phyloP scores from a whole-genome alignment of 139 green algal genomes.

The Pseudopediastrum boryanum region DNA sequence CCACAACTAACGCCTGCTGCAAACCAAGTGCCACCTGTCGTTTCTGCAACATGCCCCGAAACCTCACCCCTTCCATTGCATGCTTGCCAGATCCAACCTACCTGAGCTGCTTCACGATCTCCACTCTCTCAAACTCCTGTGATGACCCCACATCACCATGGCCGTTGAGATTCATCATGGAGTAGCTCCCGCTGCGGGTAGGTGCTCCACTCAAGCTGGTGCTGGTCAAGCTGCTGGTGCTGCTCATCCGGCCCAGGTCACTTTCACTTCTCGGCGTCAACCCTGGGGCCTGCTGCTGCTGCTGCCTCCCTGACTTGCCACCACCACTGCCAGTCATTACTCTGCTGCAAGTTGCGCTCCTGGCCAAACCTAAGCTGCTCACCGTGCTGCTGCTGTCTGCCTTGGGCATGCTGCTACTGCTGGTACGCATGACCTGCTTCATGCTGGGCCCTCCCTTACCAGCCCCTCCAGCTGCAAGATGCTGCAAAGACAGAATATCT shows the following conservation, averaged over 20 bases:
- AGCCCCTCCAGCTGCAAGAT: neutral
- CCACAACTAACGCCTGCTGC: no score
- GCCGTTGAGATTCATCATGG: neutral
- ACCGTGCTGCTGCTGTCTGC: constrained; percentile 16
- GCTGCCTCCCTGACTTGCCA: neutral
- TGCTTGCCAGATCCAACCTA: no score
- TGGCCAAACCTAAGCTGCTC: neutral
- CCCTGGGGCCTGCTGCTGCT: neutral
- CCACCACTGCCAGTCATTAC: neutral
- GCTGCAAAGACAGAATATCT: constrained; percentile 8
- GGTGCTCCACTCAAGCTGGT: neutral
- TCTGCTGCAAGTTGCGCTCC: neutral
- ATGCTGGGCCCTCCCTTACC: no score
- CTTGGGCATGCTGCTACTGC: neutral
- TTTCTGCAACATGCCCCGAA: neutral
- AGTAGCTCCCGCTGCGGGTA: neutral
- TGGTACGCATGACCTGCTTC: neutral
- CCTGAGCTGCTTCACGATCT: no score
- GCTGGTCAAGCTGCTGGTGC: constrained; percentile 31
- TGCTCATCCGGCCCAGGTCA: constrained; percentile 15
- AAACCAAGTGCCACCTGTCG: no score
- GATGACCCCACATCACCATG: no score
- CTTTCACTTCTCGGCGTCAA: constrained; percentile 3
- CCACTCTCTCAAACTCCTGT: no score
- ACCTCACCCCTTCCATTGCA: neutral